A percentile compares a stretch with the other conserved stretches of the same genome.
phyloP scores from a whole-genome alignment of 129 eudicot genomes.

The Deinandra increscens region DNA sequence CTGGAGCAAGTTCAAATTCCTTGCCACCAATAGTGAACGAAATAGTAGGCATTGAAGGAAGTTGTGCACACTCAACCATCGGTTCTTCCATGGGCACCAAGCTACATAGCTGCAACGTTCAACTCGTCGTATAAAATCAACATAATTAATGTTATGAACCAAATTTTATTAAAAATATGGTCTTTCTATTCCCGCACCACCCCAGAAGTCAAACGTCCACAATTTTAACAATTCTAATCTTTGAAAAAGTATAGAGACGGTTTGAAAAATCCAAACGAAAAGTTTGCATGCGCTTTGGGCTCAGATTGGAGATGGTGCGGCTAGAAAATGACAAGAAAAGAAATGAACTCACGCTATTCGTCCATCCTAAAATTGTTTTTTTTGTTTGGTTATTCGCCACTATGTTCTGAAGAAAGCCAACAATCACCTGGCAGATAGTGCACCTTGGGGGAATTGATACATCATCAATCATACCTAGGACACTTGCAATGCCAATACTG shows the following conservation, averaged over 20 bases:
- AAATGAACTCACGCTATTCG: not conserved
- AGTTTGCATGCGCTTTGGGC: too few species aligned
- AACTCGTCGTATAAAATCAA: not conserved
- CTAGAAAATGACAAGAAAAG: too few species aligned
- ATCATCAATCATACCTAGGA: constrained; percentile 18
- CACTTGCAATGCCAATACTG: constrained; percentile 70
- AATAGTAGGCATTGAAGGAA: constrained; percentile 26
- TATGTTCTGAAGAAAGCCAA: constrained; percentile 64
- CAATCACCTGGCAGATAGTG: constrained; percentile 55
- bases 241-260: too few species aligned
- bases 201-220: too few species aligned
- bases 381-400: constrained; percentile 20
- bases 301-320: too few species aligned
- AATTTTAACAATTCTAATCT: too few species aligned
- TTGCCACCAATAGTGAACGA: constrained; percentile 29
- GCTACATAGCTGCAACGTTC: constrained; percentile 24
- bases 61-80: constrained; percentile 19
- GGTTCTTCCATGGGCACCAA: constrained; percentile 15
- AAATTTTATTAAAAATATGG: too few species aligned
- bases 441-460: constrained; percentile 40
- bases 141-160: not conserved
- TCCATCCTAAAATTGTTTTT: not conserved
- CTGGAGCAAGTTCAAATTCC: constrained; percentile 26
- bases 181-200: too few species aligned
- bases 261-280: too few species aligned